Evolutionary conservation across 805 yeast species (phyloP), one percentile per base, ranked within the genome.

Genomic region (Wickerhamomyces subpelliculosus): DNA sequence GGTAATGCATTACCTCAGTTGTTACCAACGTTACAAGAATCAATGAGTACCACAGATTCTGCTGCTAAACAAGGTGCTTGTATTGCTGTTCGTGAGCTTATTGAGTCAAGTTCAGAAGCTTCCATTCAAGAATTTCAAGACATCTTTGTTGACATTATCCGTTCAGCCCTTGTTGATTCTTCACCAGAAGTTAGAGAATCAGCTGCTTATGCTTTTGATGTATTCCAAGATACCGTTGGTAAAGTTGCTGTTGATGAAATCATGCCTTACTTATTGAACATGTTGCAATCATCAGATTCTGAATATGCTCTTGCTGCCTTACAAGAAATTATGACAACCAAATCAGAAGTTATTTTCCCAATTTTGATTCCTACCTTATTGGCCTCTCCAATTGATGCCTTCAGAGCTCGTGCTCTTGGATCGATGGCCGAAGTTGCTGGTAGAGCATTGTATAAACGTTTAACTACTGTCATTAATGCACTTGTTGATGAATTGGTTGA

Each of bases 1-100:
- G 78, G 86, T 22, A 81, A 81, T 50, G 94, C 96, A 0, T 71
- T 93, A 45, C 68, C 86, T 3, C 87, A 84, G 56, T 65, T 93
- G 44, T 67, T 93, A 43, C 98, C 98, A 31, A 83, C 94, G 5
- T 67, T 90, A 50, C 83, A 85, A 48, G 74, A 72, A 28, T 73
- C 86, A 1, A 64, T 84, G 45, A 57, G 67, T 37, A 55, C 73
- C 23, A 62, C 72, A 39, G 93, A 84, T 51, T 66, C 84, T n/a
- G 93, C 82, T 56, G 82, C 95, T 27, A 85, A 84, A 57, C 95
- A 89, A 66, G 99, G 99, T 68, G 86, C 93, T 36, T 93, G 98
- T 68, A 78, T 90, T 58, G 98, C 98, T 8, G 68, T 88, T 35
- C 75, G 79, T 32, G 97, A 89, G 58, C 76, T 93, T 44, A 78